Evolutionary conservation across 2,329 filamentous ascomycete genomes (phyloP).

Genomic region (Penicillium sclerotiorum): DNA sequence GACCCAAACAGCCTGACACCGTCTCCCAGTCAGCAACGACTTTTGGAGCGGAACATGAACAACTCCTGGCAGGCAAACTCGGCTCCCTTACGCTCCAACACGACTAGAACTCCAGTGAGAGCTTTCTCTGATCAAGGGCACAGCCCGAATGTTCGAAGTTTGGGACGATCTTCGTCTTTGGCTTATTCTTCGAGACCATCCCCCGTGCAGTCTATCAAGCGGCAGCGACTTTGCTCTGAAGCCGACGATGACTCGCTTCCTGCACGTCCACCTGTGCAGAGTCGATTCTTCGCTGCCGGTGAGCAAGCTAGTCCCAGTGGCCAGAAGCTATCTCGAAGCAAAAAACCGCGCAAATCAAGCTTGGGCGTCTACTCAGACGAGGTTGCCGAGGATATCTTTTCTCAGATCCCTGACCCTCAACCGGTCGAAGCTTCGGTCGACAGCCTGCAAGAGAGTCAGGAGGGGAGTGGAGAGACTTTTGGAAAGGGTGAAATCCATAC

Average conservation of each 20-base stretch:
- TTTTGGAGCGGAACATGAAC: slow-evolving; percentile 58
- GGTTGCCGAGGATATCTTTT: slow-evolving; percentile 53
- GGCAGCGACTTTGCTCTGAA: slow-evolving; percentile 56
- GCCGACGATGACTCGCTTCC: slow-evolving; percentile 37
- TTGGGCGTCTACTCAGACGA: slow-evolving; percentile 59
- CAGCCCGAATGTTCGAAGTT: slow-evolving; percentile 46
- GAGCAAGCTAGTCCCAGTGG: slow-evolving; percentile 44
- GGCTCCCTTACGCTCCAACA: slow-evolving; percentile 43
- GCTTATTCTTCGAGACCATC: slow-evolving; percentile 41
- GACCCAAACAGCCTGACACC: slow-evolving; percentile 69
- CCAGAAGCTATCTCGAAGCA: slow-evolving; percentile 38
- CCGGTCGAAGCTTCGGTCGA: not conserved
- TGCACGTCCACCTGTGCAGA: slow-evolving; percentile 40
- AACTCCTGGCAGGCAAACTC: slow-evolving; percentile 59
- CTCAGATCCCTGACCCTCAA: slow-evolving; percentile 44
- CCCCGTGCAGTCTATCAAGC: slow-evolving; percentile 52
- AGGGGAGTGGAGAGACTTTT: slow-evolving; percentile 1
- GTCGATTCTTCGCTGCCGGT: slow-evolving; percentile 51
- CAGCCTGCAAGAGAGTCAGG: not conserved
- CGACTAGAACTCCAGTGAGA: slow-evolving; percentile 36
- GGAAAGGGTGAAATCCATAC: not conserved
- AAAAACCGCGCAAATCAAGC: slow-evolving; percentile 46
- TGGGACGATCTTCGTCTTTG: slow-evolving; percentile 44
- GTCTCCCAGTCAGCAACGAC: slow-evolving; percentile 64
- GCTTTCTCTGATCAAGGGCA: slow-evolving; percentile 42